These are phyloP conservation scores for Chlorella sorokiniana DNA, from an alignment of 139 green algal species.

Conservation along the genomic window DNA sequence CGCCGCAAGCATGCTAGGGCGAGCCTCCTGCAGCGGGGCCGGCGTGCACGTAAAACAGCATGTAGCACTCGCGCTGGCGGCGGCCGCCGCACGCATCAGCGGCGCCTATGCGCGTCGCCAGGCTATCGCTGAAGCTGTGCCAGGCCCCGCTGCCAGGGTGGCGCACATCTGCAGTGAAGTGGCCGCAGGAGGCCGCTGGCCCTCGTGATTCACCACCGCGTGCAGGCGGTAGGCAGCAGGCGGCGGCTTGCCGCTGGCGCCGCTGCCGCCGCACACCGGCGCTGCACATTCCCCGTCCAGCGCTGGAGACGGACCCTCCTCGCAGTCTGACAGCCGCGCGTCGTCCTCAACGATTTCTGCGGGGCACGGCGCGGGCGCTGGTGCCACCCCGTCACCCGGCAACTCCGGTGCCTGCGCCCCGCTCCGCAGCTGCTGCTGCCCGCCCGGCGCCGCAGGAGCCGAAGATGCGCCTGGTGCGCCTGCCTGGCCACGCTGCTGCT, in stretches of 20 bases:
- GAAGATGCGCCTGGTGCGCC: no score
- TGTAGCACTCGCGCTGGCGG: constrained; percentile 54
- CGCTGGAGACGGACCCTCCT: no score
- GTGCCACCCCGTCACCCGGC: background rate
- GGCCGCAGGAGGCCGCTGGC: constrained; percentile 31
- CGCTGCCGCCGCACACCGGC: background rate
- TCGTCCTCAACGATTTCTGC: background rate
- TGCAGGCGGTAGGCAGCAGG: constrained; percentile 30
- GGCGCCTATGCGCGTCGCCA: constrained; percentile 32
- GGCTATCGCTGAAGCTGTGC: constrained; percentile 50
- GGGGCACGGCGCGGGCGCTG: background rate
- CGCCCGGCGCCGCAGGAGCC: no score
- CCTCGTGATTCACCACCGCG: constrained; percentile 44
- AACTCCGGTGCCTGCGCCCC: background rate
- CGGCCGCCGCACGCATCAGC: constrained; percentile 15
- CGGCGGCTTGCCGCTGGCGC: background rate
- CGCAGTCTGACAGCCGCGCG: background rate
- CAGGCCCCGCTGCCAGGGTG: constrained; percentile 25
- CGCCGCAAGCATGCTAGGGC: no score
- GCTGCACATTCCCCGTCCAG: no score
- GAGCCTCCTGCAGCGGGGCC: background rate
- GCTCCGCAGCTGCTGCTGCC: background rate
- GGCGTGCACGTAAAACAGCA: constrained; percentile 55
- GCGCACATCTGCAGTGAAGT: constrained; percentile 50
- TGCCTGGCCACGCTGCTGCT: background rate